Conservation (phyloP, 352 stramenopile species). For the Blastocystis sp. region DNA sequence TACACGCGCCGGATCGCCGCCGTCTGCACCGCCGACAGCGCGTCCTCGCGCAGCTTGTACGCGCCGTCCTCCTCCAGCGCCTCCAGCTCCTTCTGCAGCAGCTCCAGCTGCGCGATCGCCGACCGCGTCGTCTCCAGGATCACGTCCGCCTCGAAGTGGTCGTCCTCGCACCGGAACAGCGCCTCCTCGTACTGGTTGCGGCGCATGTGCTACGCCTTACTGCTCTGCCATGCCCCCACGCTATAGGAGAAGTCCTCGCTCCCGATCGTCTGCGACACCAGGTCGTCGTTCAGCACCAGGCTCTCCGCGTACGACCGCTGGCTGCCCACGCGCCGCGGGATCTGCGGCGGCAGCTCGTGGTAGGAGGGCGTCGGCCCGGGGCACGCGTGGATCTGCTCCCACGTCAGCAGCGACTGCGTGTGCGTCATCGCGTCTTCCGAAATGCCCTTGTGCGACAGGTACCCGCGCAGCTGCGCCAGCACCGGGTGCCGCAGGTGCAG, state of each 20-base stretch:
- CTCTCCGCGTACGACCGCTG: slow-evolving; percentile 81
- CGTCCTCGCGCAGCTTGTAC: slow-evolving; percentile 83
- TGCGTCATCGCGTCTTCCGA: slow-evolving; percentile 26
- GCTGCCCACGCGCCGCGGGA: slow-evolving; percentile 91
- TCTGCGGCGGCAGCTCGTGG: slow-evolving; percentile 90
- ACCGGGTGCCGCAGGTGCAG: slow-evolving; percentile 67
- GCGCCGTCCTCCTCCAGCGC: background rate
- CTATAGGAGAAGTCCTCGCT: slow-evolving; percentile 97
- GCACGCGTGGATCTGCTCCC: slow-evolving; percentile 70
- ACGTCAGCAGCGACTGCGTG: background rate
- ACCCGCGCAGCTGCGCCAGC: slow-evolving; percentile 13
- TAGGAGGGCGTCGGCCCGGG: slow-evolving; percentile 86
- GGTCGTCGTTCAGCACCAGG: slow-evolving; percentile 80
- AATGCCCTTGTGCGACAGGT: slow-evolving; percentile 54
- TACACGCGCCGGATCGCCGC: slow-evolving; percentile 97
- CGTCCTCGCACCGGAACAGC: slow-evolving; percentile 97
- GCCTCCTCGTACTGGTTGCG: slow-evolving; percentile 98
- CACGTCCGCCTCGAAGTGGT: slow-evolving; percentile 92
- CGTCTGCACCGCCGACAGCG: slow-evolving; percentile 90
- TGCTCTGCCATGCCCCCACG: background rate
- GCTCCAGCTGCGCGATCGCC: slow-evolving; percentile 89
- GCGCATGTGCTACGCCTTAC: slow-evolving; percentile 86
- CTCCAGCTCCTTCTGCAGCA: slow-evolving; percentile 88
- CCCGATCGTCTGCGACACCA: slow-evolving; percentile 93
- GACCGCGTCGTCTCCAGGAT: slow-evolving; percentile 92